Percentiles rank a stretch among this genome's conserved stretches.
Conservation (phyloP, 169 alveolate species). For the Sarcocystis neurona region DNA sequence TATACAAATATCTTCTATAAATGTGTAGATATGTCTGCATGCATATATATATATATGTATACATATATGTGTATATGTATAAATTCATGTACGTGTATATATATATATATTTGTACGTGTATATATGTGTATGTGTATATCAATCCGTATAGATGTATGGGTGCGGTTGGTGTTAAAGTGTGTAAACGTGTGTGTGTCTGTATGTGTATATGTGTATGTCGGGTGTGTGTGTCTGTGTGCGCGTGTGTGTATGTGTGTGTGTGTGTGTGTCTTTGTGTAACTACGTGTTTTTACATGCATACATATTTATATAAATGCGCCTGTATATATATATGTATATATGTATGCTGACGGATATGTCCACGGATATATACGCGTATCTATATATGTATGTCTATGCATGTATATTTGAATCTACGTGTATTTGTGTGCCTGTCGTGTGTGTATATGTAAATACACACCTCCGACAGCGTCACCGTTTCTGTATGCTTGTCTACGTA, state of each 20-base stretch:
- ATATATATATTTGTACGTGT: background rate
- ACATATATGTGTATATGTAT: background rate
- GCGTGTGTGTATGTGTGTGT: background rate
- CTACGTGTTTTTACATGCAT: no score
- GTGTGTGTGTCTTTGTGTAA: background rate
- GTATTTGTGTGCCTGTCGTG: background rate
- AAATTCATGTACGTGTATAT: background rate
- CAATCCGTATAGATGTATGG: background rate
- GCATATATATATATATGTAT: background rate
- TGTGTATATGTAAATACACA: no score
- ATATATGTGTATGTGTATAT: background rate
- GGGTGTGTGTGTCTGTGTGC: background rate
- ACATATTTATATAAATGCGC: background rate
- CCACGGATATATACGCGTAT: background rate
- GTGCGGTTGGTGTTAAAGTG: background rate
- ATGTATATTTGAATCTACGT: background rate
- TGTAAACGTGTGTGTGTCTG: background rate
- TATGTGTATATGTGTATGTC: background rate
- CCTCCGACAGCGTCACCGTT: no score
- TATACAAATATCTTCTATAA: background rate
- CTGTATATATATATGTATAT: slow-evolving; percentile 1
- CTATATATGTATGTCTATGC: background rate
- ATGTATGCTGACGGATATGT: background rate
- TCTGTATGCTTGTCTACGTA: no score
- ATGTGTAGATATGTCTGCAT: background rate